phyloP scores from a whole-genome alignment of 768 basidiomycete species.

The Suillus clintonianus region DNA sequence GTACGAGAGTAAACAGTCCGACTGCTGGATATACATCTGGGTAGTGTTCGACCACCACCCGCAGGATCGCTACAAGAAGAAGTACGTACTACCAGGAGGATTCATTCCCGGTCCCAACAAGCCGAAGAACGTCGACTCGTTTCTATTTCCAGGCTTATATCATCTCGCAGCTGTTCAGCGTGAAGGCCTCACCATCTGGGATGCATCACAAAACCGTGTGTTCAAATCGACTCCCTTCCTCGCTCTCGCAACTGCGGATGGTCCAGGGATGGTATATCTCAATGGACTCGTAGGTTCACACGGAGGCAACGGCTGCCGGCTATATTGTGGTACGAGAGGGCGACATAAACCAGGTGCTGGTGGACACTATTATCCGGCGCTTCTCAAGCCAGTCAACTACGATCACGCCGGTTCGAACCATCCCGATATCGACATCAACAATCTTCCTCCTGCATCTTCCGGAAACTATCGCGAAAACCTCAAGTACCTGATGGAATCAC shows the following conservation, averaged over 20 bases:
- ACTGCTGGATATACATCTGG: slow-evolving; percentile 37
- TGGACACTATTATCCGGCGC: neutral
- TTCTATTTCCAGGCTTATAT: slow-evolving; percentile 28
- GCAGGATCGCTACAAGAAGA: slow-evolving; percentile 32
- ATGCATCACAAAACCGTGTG: slow-evolving; percentile 21
- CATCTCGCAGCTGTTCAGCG: slow-evolving; percentile 26
- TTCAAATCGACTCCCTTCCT: slow-evolving; percentile 15
- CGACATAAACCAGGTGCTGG: slow-evolving; percentile 13
- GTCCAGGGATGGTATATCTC: slow-evolving; percentile 21
- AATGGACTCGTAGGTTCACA: slow-evolving; percentile 35
- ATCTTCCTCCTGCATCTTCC: slow-evolving; percentile 5
- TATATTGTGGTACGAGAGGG: slow-evolving; percentile 30
- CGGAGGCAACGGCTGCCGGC: slow-evolving; percentile 33
- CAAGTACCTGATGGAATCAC: neutral
- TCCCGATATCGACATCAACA: slow-evolving; percentile 24
- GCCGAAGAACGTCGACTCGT: slow-evolving; percentile 29
- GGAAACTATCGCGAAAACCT: slow-evolving; percentile 4
- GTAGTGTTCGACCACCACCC: slow-evolving; percentile 24
- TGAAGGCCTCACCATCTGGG: slow-evolving; percentile 35
- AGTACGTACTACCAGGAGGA: slow-evolving; percentile 28
- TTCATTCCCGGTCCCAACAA: slow-evolving; percentile 31
- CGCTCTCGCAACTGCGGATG: slow-evolving; percentile 26
- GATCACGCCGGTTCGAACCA: slow-evolving; percentile 26
- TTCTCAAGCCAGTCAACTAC: slow-evolving; percentile 12
- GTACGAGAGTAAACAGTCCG: slow-evolving; percentile 31